Percentiles rank a stretch among this genome's conserved stretches.
phyloP scores from a whole-genome alignment of 1,139 yeast genomes.

The Nakaseomyces glabratus region DNA sequence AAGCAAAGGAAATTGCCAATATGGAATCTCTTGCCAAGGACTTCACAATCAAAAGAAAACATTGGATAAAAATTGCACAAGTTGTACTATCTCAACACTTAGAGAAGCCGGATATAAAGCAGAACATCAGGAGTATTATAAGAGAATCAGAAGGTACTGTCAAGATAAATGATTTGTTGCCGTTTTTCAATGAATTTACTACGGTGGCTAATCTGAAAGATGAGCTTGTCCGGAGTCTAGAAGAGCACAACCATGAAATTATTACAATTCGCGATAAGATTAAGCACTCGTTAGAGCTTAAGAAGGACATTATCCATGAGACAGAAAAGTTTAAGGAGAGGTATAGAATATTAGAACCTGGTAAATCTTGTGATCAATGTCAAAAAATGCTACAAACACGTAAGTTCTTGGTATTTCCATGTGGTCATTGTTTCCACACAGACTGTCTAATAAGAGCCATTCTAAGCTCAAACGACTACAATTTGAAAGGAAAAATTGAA shows the following conservation, averaged over 20 bases:
- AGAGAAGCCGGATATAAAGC: slow-evolving; percentile 23
- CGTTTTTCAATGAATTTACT: slow-evolving; percentile 74
- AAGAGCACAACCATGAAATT: slow-evolving; percentile 60
- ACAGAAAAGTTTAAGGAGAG: slow-evolving; percentile 43
- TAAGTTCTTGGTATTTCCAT: slow-evolving; percentile 76
- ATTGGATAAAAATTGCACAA: slow-evolving; percentile 67
- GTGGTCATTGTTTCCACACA: slow-evolving; percentile 83
- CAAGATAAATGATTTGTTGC: slow-evolving; percentile 72
- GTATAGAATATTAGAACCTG: slow-evolving; percentile 63
- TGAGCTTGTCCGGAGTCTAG: slow-evolving; percentile 71
- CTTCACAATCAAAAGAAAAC: slow-evolving; percentile 46
- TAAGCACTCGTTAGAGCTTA: slow-evolving; percentile 60
- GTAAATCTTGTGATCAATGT: slow-evolving; percentile 74
- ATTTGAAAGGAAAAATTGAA: slow-evolving; percentile 52
- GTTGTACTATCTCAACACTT: slow-evolving; percentile 34
- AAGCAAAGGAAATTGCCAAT: slow-evolving; percentile 52
- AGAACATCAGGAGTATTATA: slow-evolving; percentile 35
- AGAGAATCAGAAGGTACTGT: slow-evolving; percentile 46
- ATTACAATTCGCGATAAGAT: slow-evolving; percentile 61
- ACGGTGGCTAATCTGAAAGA: slow-evolving; percentile 77
- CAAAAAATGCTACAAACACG: slow-evolving; percentile 57
- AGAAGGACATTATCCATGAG: slow-evolving; percentile 53
- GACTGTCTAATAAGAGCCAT: slow-evolving; percentile 68
- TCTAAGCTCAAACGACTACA: slow-evolving; percentile 56
- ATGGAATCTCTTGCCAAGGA: slow-evolving; percentile 37